A percentile compares a stretch with the other conserved stretches of the same genome.
phyloP scores from a whole-genome alignment of 257 asterid genomes.

The Solanum pennellii region DNA sequence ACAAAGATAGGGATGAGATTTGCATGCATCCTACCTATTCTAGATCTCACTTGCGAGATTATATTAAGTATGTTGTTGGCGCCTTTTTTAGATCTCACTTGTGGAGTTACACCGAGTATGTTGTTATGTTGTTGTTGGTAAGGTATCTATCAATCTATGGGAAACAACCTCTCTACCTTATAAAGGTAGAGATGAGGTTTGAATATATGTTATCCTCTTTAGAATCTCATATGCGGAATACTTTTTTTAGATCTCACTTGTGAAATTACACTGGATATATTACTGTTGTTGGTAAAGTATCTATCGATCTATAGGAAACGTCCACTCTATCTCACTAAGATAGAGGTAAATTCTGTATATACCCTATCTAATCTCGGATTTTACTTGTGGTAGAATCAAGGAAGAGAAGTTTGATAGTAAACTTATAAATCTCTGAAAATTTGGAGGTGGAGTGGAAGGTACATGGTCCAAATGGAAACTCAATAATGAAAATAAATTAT shows the following conservation, averaged over 20 bases:
- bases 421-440: not conserved
- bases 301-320: not conserved
- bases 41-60: no score
- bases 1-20: not conserved
- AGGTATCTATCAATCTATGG: no score
- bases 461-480: not conserved
- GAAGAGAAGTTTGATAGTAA: not conserved
- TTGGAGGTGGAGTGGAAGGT: not conserved
- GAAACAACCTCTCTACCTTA: no score
- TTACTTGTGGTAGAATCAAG: not conserved
- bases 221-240: not conserved
- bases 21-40: not conserved
- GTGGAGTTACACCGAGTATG: not conserved
- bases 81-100: no score
- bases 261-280: not conserved
- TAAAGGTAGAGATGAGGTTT: not conserved
- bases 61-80: no score
- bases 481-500: not conserved
- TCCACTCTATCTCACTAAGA: no score
- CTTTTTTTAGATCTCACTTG: not conserved
- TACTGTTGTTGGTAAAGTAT: no score
- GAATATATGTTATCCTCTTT: not conserved
- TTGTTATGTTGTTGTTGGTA: not conserved
- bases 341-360: no score
- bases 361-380: rapidly evolving